Evolutionary conservation across 192 early-diverging fungal species (phyloP).

Genomic region (Dimargaris cristalligena): DNA sequence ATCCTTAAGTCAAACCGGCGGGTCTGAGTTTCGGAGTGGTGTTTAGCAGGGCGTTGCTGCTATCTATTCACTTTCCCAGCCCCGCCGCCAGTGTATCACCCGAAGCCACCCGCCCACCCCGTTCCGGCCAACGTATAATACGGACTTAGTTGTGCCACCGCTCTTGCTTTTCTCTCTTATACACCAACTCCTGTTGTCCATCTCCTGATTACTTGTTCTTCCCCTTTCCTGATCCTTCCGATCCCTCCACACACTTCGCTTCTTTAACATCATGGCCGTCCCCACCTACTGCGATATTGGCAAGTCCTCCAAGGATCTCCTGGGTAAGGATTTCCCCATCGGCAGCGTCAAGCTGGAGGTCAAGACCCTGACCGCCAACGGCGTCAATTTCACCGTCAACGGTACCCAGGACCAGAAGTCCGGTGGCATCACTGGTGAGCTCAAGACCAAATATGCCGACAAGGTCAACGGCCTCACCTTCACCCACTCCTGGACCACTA

Average conservation of each 20-base stretch:
- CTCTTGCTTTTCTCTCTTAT: too few species aligned
- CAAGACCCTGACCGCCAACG: slow-evolving; percentile 90
- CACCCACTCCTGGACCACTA: slow-evolving; percentile 94
- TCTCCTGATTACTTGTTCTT: too few species aligned
- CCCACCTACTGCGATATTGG: slow-evolving; percentile 87
- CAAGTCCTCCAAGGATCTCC: slow-evolving; percentile 87
- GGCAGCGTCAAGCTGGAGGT: slow-evolving; percentile 89
- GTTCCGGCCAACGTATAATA: too few species aligned
- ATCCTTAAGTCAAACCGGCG: too few species aligned
- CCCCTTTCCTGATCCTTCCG: not conserved
- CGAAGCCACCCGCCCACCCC: too few species aligned
- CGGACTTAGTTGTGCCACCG: too few species aligned
- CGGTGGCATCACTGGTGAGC: slow-evolving; percentile 82
- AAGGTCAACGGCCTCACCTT: slow-evolving; percentile 84
- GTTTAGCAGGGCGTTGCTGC: too few species aligned
- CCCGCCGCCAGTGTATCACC: too few species aligned
- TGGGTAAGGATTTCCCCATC: slow-evolving; percentile 93
- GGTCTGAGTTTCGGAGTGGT: too few species aligned
- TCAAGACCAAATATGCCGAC: slow-evolving; percentile 97
- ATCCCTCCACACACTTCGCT: not conserved
- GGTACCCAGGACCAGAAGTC: slow-evolving; percentile 91
- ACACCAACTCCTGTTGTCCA: too few species aligned
- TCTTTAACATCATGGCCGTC: not conserved
- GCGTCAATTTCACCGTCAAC: slow-evolving; percentile 91
- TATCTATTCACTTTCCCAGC: too few species aligned